A percentile compares a stretch with the other conserved stretches of the same genome.
phyloP scores from a whole-genome alignment of 2,329 filamentous ascomycete genomes.

The Cladophialophora carrionii region DNA sequence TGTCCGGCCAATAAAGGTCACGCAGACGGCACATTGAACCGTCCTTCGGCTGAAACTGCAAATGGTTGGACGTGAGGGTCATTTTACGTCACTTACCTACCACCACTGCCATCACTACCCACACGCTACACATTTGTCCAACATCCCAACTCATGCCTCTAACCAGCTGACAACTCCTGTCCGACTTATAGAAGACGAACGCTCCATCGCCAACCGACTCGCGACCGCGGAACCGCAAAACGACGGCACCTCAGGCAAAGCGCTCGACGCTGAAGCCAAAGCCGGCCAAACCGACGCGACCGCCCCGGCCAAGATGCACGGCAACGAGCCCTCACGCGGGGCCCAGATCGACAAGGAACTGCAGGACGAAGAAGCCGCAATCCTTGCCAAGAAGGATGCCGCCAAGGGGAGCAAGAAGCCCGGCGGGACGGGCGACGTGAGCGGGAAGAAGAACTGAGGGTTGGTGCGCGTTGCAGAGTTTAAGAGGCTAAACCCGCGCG shows the following conservation, averaged over 20 bases:
- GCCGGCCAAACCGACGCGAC: constrained; percentile 47
- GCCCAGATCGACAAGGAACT: constrained; percentile 53
- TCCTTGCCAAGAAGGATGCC: constrained; percentile 49
- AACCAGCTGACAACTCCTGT: background rate
- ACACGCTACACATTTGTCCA: background rate
- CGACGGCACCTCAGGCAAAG: constrained; percentile 28
- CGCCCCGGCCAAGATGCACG: constrained; percentile 49
- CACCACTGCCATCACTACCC: no score
- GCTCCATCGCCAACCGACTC: constrained; percentile 52
- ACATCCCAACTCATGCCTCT: background rate
- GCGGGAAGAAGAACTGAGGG: background rate
- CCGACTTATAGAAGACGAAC: constrained; percentile 46
- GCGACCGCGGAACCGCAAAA: constrained; percentile 40
- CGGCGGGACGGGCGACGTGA: background rate
- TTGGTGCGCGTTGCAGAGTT: background rate
- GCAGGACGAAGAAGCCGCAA: constrained; percentile 49
- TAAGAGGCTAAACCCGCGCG: no score
- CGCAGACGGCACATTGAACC: background rate
- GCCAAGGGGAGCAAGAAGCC: constrained; percentile 25
- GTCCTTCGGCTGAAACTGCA: background rate
- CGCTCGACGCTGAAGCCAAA: constrained; percentile 38
- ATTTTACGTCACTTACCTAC: background rate
- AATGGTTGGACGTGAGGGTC: background rate
- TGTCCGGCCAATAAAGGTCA: background rate
- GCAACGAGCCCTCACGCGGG: constrained; percentile 52